phyloP scores from a whole-genome alignment of 306 rosid species.

The Sechiopsis laciniata region DNA sequence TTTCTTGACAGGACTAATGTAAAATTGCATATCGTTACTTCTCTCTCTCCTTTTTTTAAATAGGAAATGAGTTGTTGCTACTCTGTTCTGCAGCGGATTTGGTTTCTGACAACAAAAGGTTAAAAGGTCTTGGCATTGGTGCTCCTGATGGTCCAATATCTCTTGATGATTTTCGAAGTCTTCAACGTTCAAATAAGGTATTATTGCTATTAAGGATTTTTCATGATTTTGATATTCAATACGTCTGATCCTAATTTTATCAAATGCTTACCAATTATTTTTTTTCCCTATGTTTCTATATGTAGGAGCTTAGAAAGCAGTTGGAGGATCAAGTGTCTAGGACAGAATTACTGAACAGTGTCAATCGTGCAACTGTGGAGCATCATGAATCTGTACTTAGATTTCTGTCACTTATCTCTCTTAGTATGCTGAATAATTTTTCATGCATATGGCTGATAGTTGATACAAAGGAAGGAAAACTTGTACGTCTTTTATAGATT shows the following conservation, averaged over 20 bases:
- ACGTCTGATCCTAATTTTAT: background rate
- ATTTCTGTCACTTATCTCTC: background rate
- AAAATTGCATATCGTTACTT: slow-evolving; percentile 7
- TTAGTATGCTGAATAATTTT: background rate
- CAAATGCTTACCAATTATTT: slow-evolving; percentile 9
- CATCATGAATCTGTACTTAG: slow-evolving; percentile 62
- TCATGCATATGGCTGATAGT: background rate
- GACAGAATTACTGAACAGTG: slow-evolving; percentile 51
- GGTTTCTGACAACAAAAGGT: slow-evolving; percentile 66
- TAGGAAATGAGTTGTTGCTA: background rate
- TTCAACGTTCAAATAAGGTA: slow-evolving; percentile 82
- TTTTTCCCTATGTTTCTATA: slow-evolving; percentile 13
- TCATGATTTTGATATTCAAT: background rate
- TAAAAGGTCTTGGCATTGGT: slow-evolving; percentile 91
- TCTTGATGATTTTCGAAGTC: slow-evolving; percentile 96
- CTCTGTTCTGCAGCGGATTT: slow-evolving; percentile 45
- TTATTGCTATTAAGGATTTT: slow-evolving; percentile 1
- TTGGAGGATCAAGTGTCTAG: slow-evolving; percentile 68
- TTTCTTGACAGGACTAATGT: background rate
- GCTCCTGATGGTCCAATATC: slow-evolving; percentile 95
- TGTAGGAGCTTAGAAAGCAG: slow-evolving; percentile 91
- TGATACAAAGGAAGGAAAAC: too few species aligned
- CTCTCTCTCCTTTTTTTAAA: background rate
- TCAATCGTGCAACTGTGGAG: slow-evolving; percentile 52
- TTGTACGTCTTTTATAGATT: too few species aligned